phyloP scores from a whole-genome alignment of 306 rosid species.

The Vicia sativa region DNA sequence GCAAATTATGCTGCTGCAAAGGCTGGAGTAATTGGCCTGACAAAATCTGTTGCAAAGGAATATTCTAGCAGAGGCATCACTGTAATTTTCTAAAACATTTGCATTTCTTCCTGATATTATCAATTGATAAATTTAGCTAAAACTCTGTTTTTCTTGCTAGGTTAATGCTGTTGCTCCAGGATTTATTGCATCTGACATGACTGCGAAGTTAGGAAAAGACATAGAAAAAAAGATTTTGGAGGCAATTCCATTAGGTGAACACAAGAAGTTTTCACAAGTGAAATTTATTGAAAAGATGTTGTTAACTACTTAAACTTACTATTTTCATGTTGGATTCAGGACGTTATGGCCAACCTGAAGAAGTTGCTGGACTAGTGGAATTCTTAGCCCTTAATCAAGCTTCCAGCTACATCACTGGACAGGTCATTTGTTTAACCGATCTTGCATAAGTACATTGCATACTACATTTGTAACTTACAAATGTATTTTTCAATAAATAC shows the following conservation, averaged over 20 bases:
- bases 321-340: constrained; percentile 55
- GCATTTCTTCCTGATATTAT: constrained; percentile 24
- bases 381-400: constrained; percentile 92
- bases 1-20: constrained; percentile 99
- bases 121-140: constrained; percentile 31
- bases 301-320: constrained; percentile 1
- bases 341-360: constrained; percentile 93
- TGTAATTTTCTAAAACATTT: constrained; percentile 43
- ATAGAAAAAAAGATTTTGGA: constrained; percentile 80
- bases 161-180: constrained; percentile 99
- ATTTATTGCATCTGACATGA: constrained; percentile 96
- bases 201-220: constrained; percentile 85
- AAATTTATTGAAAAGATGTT: constrained; percentile 25
- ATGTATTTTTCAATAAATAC: neutral
- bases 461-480: neutral
- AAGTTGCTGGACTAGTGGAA: constrained; percentile 96
- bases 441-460: neutral
- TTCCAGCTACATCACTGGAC: constrained; percentile 91
- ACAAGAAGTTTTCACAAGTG: constrained; percentile 8
- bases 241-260: constrained; percentile 85
- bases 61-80: constrained; percentile 88
- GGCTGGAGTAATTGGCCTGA: constrained; percentile 97
- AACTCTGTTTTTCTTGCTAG: constrained; percentile 48
- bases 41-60: constrained; percentile 90
- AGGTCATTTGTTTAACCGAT: constrained; percentile 51